Evolutionary conservation across 495 filamentous ascomycete genomes (phyloP), one percentile per base, ranked within the genome.

Genomic region (Chaetomidium leptoderma): DNA sequence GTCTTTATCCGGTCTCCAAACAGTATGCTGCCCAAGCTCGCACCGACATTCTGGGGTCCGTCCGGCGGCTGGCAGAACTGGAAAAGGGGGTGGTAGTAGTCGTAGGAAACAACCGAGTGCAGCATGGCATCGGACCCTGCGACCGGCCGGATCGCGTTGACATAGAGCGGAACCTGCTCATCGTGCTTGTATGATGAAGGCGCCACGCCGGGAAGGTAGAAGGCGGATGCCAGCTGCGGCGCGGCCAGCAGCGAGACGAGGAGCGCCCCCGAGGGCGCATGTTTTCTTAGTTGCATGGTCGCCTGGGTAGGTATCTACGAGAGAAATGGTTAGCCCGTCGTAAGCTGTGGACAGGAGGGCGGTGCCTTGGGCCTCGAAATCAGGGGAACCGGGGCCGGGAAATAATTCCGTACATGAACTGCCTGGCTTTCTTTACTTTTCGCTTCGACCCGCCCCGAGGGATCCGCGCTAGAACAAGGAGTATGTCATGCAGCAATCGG

Each of bases 1-100:
- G 89, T 91, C 69, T 86, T 86, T 69, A 98, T 98, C 44, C 93
- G 86, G 73, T 98, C 93, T 8, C 93, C 93, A 59, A 98, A 98
- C 23, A 98, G 68, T 63, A 98, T 98, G 73, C 92, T 96, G 6
- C 93, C 93, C 55, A 98, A 72, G 33, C 91, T 96, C 75, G 96
- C 92, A 33, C 87, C 83, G 2, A 92, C 83, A 72, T 85, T 77
- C 64, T 88, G 72, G 2, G 88, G 83, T 17, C 88, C 90, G 45
- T 78, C 84, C 60, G 86, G 76, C 1, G 92, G 93, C 42, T 76
- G 74, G 73, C 93, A 98, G 74, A 96, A 96, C 58, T 85, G 84
- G 72, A 98, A 95, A 2, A 79, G 79, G 19, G 83, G 81, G 63
- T 92, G 85, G 70, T 98, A 98, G 79, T 97, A 97, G 75, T 97